phyloP scores from a whole-genome alignment of 495 filamentous ascomycete genomes.

The Hypoxylon trugodes region DNA sequence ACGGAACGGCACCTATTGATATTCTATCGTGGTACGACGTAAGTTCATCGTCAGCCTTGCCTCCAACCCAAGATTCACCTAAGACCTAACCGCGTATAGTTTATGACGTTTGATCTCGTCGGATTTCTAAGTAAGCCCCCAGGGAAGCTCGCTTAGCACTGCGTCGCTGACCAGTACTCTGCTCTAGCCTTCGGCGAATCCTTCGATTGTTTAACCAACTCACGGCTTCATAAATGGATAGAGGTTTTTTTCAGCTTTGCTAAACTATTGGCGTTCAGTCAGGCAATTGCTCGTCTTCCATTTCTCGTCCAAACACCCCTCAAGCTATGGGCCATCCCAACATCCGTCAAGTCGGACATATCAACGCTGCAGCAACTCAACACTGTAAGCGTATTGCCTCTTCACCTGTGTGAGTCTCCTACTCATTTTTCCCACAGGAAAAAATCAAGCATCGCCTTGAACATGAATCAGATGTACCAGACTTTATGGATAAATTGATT shows the following conservation, averaged over 20 bases:
- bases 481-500: slow-evolving; percentile 24
- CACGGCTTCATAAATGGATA: neutral
- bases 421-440: neutral
- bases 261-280: neutral
- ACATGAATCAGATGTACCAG: neutral
- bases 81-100: neutral
- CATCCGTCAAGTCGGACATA: neutral
- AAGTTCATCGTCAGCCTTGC: neutral
- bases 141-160: neutral
- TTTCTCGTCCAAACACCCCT: neutral
- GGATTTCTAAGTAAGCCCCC: neutral
- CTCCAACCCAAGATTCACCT: neutral
- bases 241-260: neutral
- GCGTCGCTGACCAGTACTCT: neutral
- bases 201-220: neutral
- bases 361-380: neutral
- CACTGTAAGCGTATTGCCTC: neutral
- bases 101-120: slow-evolving; percentile 1
- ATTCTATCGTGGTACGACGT: slow-evolving; percentile 56
- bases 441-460: slow-evolving; percentile 18
- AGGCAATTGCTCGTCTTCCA: neutral
- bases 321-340: neutral
- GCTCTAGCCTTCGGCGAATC: neutral
- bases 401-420: neutral
- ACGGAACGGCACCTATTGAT: slow-evolving; percentile 42